Percentiles rank a stretch among this genome's conserved stretches.
phyloP scores from a whole-genome alignment of 2,329 filamentous ascomycete genomes.

The Trichoderma sp. region DNA sequence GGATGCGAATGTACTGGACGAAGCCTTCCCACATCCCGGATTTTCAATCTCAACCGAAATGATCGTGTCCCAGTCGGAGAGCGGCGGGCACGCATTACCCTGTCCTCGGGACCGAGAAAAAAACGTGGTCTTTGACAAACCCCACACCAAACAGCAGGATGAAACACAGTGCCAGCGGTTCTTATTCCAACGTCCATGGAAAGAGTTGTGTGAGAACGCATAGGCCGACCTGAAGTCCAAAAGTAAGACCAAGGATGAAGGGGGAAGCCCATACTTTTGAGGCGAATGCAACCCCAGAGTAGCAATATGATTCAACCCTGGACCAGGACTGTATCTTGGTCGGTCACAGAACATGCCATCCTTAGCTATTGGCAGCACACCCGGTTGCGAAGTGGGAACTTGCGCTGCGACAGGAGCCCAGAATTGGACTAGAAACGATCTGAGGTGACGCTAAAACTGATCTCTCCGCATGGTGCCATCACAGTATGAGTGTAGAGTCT shows the following conservation, averaged over 20 bases:
- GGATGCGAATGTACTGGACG: not conserved
- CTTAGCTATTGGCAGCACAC: not conserved
- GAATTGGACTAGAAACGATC: conserved; percentile 3
- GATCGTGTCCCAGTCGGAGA: conserved; percentile 14
- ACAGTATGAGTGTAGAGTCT: not conserved
- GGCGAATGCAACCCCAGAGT: conserved; percentile 21
- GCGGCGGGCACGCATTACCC: conserved; percentile 8
- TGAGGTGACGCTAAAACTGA: conserved; percentile 4
- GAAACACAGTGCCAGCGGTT: conserved; percentile 20
- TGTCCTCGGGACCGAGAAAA: conserved; percentile 23
- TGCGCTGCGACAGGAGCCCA: not conserved
- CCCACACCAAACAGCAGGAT: conserved; percentile 20
- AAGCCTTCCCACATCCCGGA: not conserved
- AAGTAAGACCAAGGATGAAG: not conserved
- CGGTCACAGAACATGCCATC: not conserved
- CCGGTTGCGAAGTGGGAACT: conserved; percentile 9
- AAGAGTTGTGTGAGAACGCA: not conserved
- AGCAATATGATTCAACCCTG: conserved; percentile 13
- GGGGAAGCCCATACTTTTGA: conserved; percentile 4
- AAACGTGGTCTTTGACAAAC: conserved; percentile 23
- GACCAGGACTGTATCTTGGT: not conserved
- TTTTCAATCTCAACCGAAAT: not conserved
- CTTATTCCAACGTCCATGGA: conserved; percentile 1
- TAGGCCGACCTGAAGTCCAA: conserved; percentile 7
- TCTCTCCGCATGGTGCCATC: not conserved